Evolutionary conservation across 177 flowering plant genomes (phyloP).

Genomic region (Telopea speciosissima): DNA sequence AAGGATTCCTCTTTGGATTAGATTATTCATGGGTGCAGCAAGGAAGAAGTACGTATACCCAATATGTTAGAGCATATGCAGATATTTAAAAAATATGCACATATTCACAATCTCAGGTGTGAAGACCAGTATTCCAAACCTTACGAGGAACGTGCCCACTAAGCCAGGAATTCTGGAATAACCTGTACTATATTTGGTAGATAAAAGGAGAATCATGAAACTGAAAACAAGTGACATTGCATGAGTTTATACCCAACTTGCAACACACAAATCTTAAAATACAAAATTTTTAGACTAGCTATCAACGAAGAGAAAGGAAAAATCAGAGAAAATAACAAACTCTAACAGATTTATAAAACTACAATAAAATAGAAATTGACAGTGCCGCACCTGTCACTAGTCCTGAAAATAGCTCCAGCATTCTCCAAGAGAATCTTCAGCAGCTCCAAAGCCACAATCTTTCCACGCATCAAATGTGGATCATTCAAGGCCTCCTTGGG

Average conservation of each 20-base stretch:
- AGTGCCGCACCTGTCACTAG: constrained; percentile 75
- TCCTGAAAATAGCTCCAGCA: constrained; percentile 93
- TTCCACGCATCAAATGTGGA: constrained; percentile 92
- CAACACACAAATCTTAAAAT: not conserved
- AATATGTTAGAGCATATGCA: too few species aligned
- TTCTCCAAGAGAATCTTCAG: constrained; percentile 97
- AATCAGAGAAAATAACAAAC: not conserved
- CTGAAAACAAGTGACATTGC: not conserved
- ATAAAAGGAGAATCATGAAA: not conserved
- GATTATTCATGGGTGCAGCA: too few species aligned
- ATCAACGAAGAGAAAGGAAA: not conserved
- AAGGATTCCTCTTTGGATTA: too few species aligned
- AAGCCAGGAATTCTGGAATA: not conserved
- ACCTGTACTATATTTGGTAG: not conserved
- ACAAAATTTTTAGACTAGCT: not conserved
- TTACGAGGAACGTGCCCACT: too few species aligned
- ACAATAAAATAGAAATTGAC: not conserved
- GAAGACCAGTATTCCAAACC: not conserved
- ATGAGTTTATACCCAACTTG: not conserved
- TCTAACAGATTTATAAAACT: not conserved
- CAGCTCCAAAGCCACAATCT: constrained; percentile 97
- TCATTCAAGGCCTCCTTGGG: constrained; percentile 89
- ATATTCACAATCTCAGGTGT: too few species aligned
- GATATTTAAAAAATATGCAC: too few species aligned
- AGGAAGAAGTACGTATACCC: too few species aligned